Evolutionary conservation across 2,329 filamentous ascomycete species (phyloP).

Genomic region (Pseudocercospora macadamiae): DNA sequence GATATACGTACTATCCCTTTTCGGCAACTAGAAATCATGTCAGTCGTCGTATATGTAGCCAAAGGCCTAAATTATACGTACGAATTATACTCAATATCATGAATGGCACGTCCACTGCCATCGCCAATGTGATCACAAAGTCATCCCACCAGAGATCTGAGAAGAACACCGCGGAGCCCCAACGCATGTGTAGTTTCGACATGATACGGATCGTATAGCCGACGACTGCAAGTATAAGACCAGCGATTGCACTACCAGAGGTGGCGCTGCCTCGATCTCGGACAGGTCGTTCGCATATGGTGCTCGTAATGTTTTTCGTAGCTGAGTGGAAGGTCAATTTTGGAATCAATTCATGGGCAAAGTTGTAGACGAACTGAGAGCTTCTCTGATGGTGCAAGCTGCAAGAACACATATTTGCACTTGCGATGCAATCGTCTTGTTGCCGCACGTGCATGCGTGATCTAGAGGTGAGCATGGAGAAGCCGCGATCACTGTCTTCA

Average conservation of each 20-base stretch:
- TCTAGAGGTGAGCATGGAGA: constrained; percentile 15
- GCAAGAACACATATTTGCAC: constrained; percentile 14
- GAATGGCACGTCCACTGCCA: constrained; percentile 12
- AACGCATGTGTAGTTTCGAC: constrained; percentile 20
- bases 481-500: constrained; percentile 7
- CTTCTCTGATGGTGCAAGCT: constrained; percentile 14
- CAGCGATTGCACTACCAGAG: constrained; percentile 6
- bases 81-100: neutral
- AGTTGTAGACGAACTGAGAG: constrained; percentile 9
- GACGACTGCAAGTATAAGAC: constrained; percentile 15
- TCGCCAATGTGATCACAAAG: constrained; percentile 17
- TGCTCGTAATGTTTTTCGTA: constrained; percentile 20
- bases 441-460: constrained; percentile 16
- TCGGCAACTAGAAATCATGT: neutral
- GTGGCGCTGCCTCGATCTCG: constrained; percentile 5
- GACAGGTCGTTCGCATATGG: constrained; percentile 18
- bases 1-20: neutral
- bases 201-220: constrained; percentile 14
- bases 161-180: constrained; percentile 1
- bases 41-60: neutral
- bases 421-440: neutral
- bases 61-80: too few relatives aligned
- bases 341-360: neutral
- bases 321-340: constrained; percentile 1
- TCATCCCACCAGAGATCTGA: constrained; percentile 21